Percentiles rank a stretch among this genome's conserved stretches.
These are phyloP conservation scores for Arthrinium phaeospermum DNA, from an alignment of 2,329 filamentous ascomycete species.

Conservation along the genomic window DNA sequence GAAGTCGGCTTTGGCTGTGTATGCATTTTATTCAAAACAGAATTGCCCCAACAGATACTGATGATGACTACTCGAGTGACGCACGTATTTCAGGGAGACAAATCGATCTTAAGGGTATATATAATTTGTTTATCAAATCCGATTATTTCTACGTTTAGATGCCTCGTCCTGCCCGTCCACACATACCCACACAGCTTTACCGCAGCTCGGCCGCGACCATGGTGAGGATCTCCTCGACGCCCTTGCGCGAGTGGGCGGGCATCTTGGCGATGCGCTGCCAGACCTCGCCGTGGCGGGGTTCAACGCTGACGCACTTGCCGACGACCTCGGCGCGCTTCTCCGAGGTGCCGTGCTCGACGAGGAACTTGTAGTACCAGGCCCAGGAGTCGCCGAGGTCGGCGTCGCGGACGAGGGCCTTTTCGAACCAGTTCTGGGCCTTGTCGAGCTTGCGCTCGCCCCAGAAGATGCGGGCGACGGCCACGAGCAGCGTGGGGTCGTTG, in stretches of 20 bases:
- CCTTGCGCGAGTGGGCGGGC: slow-evolving; percentile 77
- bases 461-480: slow-evolving; percentile 92
- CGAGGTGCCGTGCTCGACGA: slow-evolving; percentile 89
- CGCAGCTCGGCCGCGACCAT: slow-evolving; percentile 67
- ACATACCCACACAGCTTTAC: neutral
- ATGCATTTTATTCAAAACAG: neutral
- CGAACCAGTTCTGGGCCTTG: slow-evolving; percentile 96
- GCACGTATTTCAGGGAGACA: neutral
- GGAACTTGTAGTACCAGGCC: slow-evolving; percentile 98
- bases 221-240: slow-evolving; percentile 81
- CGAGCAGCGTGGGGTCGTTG: slow-evolving; percentile 86
- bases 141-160: neutral
- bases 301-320: slow-evolving; percentile 78
- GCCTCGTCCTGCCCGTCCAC: neutral
- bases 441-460: slow-evolving; percentile 93
- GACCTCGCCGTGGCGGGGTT: slow-evolving; percentile 89
- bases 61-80: neutral
- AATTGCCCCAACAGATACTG: neutral
- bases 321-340: slow-evolving; percentile 90
- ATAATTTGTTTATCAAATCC: neutral
- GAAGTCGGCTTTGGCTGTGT: slow-evolving; percentile 3
- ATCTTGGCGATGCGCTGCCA: slow-evolving; percentile 90
- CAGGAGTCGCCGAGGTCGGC: slow-evolving; percentile 89
- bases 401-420: slow-evolving; percentile 89
- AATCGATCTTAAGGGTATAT: neutral